phyloP scores from a whole-genome alignment of 805 yeast species.

The Hanseniaspora taiwanica region DNA sequence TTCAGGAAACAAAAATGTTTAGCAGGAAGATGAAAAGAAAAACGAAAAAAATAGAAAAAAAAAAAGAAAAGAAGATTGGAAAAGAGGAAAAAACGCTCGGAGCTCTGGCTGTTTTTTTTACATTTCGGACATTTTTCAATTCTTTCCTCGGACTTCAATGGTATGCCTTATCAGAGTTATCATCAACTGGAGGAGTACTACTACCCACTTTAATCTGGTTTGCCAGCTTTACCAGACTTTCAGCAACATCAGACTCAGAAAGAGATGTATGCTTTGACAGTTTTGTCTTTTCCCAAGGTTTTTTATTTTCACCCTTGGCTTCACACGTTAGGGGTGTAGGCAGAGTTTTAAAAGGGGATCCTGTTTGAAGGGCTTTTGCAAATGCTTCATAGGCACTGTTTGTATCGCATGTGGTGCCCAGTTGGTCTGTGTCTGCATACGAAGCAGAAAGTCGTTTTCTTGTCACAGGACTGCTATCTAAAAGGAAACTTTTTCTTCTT shows the following conservation, averaged over 20 bases:
- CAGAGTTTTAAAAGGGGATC: too few relatives aligned
- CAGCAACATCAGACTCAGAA: background rate
- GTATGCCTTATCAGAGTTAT: background rate
- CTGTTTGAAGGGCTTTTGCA: slow-evolving; percentile 23
- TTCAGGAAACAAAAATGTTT: background rate
- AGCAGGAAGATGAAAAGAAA: background rate
- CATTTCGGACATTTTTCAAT: too few relatives aligned
- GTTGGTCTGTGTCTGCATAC: background rate
- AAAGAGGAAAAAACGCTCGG: background rate
- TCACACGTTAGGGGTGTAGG: too few relatives aligned
- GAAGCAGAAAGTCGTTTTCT: background rate
- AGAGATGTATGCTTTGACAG: too few relatives aligned
- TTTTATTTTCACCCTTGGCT: too few relatives aligned
- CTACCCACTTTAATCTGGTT: slow-evolving; percentile 4
- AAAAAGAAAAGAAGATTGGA: background rate
- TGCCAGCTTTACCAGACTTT: background rate
- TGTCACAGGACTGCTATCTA: too few relatives aligned
- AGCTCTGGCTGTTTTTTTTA: background rate
- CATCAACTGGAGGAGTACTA: too few relatives aligned
- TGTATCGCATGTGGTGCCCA: background rate
- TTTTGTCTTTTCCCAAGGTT: slow-evolving; percentile 1
- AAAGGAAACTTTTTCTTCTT: too few relatives aligned
- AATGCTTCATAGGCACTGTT: slow-evolving; percentile 29
- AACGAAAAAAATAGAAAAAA: background rate
- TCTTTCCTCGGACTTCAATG: too few relatives aligned